Base-by-base conservation (phyloP, 2,329 filamentous ascomycete species). In the Penicillium corylophilum region DNA sequence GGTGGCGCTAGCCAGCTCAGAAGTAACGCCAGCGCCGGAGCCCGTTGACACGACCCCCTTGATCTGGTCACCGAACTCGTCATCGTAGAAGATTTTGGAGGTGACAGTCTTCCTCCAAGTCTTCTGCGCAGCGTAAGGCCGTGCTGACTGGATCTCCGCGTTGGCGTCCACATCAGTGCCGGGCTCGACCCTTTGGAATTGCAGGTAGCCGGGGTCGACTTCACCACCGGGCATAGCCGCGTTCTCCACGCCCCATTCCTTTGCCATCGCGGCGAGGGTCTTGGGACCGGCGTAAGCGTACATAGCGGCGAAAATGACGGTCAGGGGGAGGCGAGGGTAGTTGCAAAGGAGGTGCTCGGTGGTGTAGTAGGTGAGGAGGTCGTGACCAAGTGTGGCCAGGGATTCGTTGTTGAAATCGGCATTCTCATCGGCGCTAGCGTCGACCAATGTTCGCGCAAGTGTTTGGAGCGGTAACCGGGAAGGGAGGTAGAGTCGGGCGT, bases 231-330 rank as follows among this genome's bases (percentile, higher is more conserved):
- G 94, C 18, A 85, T 87, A 10, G 88, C 89, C n/a, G 90, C 93
- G 39, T 80, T 76, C 71, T 97, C 93, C 15, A 97, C 85, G 74
- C 94, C 94, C 94, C 94, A 99, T 75, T 94, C 88, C 56, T 81
- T 78, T 15, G 89, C 84, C 59, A 97, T 82, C 18, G 85, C 79
- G 46, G 86, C 78, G 42, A 97, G 80, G 1, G 92, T 85, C 60
- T 85, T 83, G 5, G 84, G 81, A 4, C 94, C 94, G 42, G 86
- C 82, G 70, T 90, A 97, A 42, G 89, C 91, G 65, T 88, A 86
- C 77, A 95, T 86, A 28, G 90, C 88, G 47, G 91, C 85, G 74
- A 90, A 95, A 46, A 96, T 77, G 50, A 99, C 87, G n/a, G 82
- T 75, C 81, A 94, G 88, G 48, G 94, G 94, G 48, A 99, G 81